These are phyloP conservation scores for Flaveria brownii DNA, from an alignment of 129 eudicot genomes.

Conservation along the genomic window DNA sequence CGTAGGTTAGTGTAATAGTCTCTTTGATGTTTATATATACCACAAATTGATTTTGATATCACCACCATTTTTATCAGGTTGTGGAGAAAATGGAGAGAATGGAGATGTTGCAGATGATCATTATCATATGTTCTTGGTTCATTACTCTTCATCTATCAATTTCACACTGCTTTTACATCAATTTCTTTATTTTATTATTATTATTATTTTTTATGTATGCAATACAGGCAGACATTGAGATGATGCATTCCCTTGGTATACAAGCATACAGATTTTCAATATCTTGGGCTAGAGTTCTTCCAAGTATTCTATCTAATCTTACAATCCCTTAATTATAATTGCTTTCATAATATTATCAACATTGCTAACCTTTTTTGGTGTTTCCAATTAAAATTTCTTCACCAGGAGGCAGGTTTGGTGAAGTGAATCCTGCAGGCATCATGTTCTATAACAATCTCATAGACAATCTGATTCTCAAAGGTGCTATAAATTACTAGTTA, in stretches of 20 bases:
- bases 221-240: conserved; percentile 69
- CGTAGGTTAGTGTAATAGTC: conserved; percentile 1
- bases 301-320: conserved; percentile 25
- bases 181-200: background rate
- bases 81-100: conserved; percentile 6
- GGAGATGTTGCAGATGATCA: conserved; percentile 78
- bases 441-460: conserved; percentile 59
- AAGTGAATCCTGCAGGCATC: conserved; percentile 55
- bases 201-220: background rate
- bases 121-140: conserved; percentile 75
- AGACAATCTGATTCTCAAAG: conserved; percentile 58
- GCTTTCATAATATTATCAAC: too few species aligned
- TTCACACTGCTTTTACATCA: background rate
- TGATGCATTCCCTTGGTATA: conserved; percentile 61
- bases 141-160: background rate
- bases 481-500: conserved; percentile 15
- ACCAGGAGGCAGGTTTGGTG: conserved; percentile 62
- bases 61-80: conserved; percentile 20
- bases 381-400: background rate
- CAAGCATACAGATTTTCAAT: conserved; percentile 71
- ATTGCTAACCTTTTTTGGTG: background rate
- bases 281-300: conserved; percentile 84
- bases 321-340: background rate
- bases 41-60: background rate
- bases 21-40: conserved; percentile 17